Conservation (phyloP, 345 rosid species). For the Eucalyptus rudis region DNA sequence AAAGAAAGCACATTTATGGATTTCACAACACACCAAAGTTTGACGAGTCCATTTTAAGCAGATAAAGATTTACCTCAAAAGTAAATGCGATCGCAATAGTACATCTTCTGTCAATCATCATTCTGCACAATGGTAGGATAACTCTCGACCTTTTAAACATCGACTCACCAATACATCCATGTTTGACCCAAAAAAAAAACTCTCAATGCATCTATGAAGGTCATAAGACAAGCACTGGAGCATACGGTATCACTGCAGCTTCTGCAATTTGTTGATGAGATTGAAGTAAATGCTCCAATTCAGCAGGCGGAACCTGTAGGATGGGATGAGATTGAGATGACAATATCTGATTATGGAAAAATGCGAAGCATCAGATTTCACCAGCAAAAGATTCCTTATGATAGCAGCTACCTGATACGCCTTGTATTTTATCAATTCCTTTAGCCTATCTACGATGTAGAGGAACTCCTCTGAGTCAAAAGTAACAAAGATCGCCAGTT, state of each 20-base stretch:
- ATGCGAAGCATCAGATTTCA: neutral
- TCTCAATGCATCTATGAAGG: neutral
- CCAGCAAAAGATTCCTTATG: neutral
- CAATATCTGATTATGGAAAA: neutral
- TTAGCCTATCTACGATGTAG: constrained; percentile 72
- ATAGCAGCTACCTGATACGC: constrained; percentile 62
- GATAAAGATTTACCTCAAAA: neutral
- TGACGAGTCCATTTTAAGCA: neutral
- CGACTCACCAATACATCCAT: neutral
- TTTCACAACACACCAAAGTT: neutral
- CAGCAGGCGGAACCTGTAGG: constrained; percentile 85
- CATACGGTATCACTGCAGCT: constrained; percentile 92
- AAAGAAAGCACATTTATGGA: neutral
- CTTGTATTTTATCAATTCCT: constrained; percentile 92
- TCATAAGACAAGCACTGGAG: neutral
- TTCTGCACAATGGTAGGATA: neutral
- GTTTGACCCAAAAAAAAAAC: too few species aligned
- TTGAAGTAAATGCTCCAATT: constrained; percentile 69
- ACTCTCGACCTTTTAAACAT: neutral
- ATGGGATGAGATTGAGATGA: neutral
- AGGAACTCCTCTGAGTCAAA: constrained; percentile 67
- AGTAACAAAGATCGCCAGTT: constrained; percentile 90
- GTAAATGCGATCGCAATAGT: neutral
- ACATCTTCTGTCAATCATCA: neutral
- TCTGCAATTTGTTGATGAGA: constrained; percentile 66